phyloP scores from a whole-genome alignment of 371 early-diverging fungal genomes.

The Nematocida displodere region DNA sequence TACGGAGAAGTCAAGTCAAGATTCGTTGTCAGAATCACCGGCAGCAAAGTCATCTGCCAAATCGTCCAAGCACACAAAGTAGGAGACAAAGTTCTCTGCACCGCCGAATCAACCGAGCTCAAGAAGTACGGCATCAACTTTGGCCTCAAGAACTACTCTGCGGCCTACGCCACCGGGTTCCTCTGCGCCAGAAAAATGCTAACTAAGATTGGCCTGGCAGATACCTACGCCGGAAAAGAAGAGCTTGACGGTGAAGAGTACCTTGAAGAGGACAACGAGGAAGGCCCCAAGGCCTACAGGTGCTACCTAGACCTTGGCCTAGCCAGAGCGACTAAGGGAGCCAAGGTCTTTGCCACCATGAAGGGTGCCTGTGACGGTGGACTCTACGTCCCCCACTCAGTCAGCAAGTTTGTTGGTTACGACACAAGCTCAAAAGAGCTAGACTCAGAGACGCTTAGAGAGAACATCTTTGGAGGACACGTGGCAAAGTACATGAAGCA shows the following conservation, averaged over 20 bases:
- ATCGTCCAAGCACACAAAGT: slow-evolving; percentile 92
- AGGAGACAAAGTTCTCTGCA: slow-evolving; percentile 90
- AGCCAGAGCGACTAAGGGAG: slow-evolving; percentile 92
- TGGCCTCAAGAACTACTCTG: slow-evolving; percentile 99
- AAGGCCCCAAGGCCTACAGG: slow-evolving; percentile 93
- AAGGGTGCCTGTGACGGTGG: slow-evolving; percentile 99
- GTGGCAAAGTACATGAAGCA: slow-evolving; percentile 92
- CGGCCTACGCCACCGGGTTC: slow-evolving; percentile 96
- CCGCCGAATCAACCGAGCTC: slow-evolving; percentile 96
- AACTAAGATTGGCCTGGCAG: slow-evolving; percentile 74
- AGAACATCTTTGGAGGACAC: slow-evolving; percentile 95
- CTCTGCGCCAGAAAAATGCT: slow-evolving; percentile 90
- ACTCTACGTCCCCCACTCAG: slow-evolving; percentile 89
- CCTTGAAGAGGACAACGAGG: slow-evolving; percentile 77
- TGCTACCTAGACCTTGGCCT: slow-evolving; percentile 98
- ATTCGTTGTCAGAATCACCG: slow-evolving; percentile 98
- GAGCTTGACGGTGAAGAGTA: slow-evolving; percentile 83
- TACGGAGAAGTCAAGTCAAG: slow-evolving; percentile 99
- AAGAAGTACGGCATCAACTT: slow-evolving; percentile 91
- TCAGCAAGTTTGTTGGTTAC: slow-evolving; percentile 94
- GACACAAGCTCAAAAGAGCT: slow-evolving; percentile 74
- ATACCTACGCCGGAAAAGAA: slow-evolving; percentile 78
- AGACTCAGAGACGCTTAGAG: slow-evolving; percentile 84
- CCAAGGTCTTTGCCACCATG: slow-evolving; percentile 94
- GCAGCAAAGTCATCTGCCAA: slow-evolving; percentile 91